A percentile compares a stretch with the other conserved stretches of the same genome.
phyloP scores from a whole-genome alignment of 257 asterid species.

The Petunia axillaris region DNA sequence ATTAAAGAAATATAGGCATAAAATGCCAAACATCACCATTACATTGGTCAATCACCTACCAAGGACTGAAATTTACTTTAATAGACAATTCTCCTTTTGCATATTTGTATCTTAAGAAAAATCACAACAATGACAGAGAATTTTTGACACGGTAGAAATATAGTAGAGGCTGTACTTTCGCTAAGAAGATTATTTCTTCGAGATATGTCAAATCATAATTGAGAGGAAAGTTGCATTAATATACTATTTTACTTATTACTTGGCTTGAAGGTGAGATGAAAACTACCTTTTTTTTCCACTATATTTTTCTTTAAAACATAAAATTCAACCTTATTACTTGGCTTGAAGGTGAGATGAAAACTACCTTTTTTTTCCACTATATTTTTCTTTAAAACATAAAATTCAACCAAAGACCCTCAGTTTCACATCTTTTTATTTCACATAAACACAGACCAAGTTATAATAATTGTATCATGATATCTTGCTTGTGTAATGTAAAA shows the following conservation, averaged over 20 bases:
- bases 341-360: background rate
- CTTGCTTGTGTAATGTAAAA: background rate
- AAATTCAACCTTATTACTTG: background rate
- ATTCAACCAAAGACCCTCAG: background rate
- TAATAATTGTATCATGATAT: background rate
- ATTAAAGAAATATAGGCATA: too few species aligned
- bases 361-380: background rate
- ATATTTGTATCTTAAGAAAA: background rate
- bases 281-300: background rate
- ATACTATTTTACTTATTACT: conserved; percentile 8
- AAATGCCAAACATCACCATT: background rate
- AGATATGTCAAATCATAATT: background rate
- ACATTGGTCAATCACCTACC: background rate
- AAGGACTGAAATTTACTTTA: background rate
- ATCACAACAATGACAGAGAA: background rate
- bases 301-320: too few species aligned
- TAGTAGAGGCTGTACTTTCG: background rate
- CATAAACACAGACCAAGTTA: background rate
- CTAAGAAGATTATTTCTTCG: background rate
- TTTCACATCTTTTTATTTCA: background rate
- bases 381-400: background rate
- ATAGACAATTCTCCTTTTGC: background rate
- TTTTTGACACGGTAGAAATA: background rate
- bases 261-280: background rate
- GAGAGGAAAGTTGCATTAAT: background rate